Evolutionary conservation across 139 green algal species (phyloP).

Genomic region (Penium margaritaceum): DNA sequence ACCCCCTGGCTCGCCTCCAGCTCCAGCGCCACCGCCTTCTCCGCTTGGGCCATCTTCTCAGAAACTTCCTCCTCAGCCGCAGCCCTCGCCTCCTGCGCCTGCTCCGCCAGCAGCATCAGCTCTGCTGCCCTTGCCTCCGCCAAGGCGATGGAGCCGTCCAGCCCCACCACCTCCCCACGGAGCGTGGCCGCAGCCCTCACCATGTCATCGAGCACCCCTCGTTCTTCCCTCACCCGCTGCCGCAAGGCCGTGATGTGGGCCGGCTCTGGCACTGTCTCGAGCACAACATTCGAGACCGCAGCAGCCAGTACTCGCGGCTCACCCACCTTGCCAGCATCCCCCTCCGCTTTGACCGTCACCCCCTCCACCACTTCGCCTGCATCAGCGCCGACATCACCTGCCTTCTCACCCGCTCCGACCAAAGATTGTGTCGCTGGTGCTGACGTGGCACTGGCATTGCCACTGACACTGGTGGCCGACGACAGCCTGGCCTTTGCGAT

Average conservation of each 20-base stretch:
- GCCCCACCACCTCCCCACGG: too few species aligned
- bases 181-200: too few species aligned
- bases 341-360: too few species aligned
- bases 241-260: background rate
- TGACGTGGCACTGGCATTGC: too few species aligned
- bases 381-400: too few species aligned
- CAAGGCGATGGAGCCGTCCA: too few species aligned
- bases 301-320: too few species aligned
- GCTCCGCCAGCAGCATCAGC: background rate
- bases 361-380: too few species aligned
- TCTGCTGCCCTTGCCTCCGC: too few species aligned
- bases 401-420: too few species aligned
- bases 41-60: constrained; percentile 21
- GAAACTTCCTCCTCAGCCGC: constrained; percentile 22
- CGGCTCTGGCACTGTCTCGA: background rate
- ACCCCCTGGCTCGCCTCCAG: constrained; percentile 26
- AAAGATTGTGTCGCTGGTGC: too few species aligned
- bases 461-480: background rate
- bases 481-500: constrained; percentile 11
- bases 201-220: background rate
- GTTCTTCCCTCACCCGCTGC: background rate
- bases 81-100: constrained; percentile 5
- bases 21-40: constrained; percentile 28
- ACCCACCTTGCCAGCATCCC: too few species aligned
- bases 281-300: background rate